A percentile compares a stretch with the other conserved stretches of the same genome.
Evolutionary conservation across 306 rosid species (phyloP).

Genomic region (Cercis canadensis): DNA sequence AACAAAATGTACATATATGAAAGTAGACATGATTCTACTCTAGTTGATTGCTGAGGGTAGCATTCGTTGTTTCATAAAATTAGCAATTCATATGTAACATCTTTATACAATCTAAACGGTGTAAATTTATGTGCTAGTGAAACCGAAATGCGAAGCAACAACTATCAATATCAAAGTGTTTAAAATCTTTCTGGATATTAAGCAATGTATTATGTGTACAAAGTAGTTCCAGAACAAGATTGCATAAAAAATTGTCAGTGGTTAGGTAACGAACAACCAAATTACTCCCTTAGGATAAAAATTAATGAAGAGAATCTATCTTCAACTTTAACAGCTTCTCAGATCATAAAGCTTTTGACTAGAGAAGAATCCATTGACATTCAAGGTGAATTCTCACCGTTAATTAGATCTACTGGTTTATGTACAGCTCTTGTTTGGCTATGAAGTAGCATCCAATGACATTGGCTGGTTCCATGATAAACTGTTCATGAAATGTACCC

Average conservation of each 20-base stretch:
- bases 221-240: too few species aligned
- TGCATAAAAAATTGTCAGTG: too few species aligned
- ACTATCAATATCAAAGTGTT: too few species aligned
- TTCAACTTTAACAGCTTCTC: conserved; percentile 24
- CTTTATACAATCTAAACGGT: too few species aligned
- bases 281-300: too few species aligned
- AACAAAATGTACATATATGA: conserved; percentile 10
- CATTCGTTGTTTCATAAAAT: not conserved
- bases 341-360: not conserved
- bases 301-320: conserved; percentile 9
- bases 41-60: not conserved
- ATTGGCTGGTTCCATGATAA: conserved; percentile 74
- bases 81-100: not conserved
- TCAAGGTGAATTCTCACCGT: conserved; percentile 3
- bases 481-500: conserved; percentile 92
- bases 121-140: too few species aligned
- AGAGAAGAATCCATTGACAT: too few species aligned
- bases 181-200: too few species aligned
- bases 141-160: too few species aligned
- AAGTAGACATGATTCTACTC: not conserved
- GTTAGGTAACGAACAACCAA: too few species aligned
- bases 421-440: conserved; percentile 81
- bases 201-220: too few species aligned
- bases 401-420: conserved; percentile 53
- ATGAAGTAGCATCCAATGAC: conserved; percentile 79